A percentile compares a stretch with the other conserved stretches of the same genome.
Evolutionary conservation across 257 asterid genomes (phyloP).

Genomic region (Solanum piurae): DNA sequence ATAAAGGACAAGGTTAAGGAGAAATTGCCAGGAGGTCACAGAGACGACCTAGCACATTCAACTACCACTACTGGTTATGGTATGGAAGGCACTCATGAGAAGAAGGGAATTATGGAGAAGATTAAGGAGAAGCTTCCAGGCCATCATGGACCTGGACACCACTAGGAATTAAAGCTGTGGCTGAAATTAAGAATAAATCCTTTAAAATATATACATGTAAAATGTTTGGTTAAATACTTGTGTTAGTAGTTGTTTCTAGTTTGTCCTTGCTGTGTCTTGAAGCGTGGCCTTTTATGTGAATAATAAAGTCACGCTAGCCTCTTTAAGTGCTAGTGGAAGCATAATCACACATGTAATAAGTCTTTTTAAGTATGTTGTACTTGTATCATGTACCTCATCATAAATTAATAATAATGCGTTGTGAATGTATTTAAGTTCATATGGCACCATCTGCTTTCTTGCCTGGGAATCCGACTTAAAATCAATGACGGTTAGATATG

Average conservation of each 20-base stretch:
- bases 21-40: conserved; percentile 38
- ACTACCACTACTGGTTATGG: conserved; percentile 12
- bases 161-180: background rate
- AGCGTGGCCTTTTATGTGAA: background rate
- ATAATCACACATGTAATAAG: background rate
- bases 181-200: background rate
- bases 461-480: background rate
- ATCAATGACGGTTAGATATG: background rate
- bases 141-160: conserved; percentile 30
- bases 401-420: too few relatives aligned
- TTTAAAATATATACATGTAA: background rate
- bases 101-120: conserved; percentile 68
- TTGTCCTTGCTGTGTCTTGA: background rate
- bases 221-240: background rate
- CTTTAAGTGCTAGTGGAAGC: background rate
- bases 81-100: conserved; percentile 35
- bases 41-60: conserved; percentile 12
- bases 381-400: background rate
- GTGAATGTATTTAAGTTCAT: background rate
- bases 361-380: background rate
- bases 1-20: conserved; percentile 33
- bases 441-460: background rate
- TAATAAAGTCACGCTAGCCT: background rate
- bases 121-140: conserved; percentile 82
- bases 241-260: background rate